Evolutionary conservation across 129 eudicot genomes (phyloP).

Genomic region (carrot (Daucus carota)): DH1_v3.0 NC_030385.2:35417501-35418000

Average conservation of each 20-base stretch:
- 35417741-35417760: neutral
- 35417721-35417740: neutral
- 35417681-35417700: neutral
- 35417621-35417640: constrained; percentile 8
- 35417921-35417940: neutral
- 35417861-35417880: neutral
- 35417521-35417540: constrained; percentile 63
- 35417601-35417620: constrained; percentile 56
- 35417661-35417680: neutral
- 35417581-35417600: constrained; percentile 76
- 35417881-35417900: neutral
- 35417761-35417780: neutral
- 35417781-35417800: neutral
- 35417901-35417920: neutral
- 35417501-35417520: constrained; percentile 69
- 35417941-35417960: neutral
- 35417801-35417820: neutral
- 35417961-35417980: neutral
- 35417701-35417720: neutral
- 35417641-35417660: neutral
- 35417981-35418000: too few relatives aligned
- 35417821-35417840: neutral
- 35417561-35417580: constrained; percentile 77
- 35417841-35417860: neutral
- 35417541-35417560: constrained; percentile 86